Evolutionary conservation across 257 asterid genomes (phyloP), one percentile per base, ranked within the genome.

Genomic region (Fraxinus anomala): DNA sequence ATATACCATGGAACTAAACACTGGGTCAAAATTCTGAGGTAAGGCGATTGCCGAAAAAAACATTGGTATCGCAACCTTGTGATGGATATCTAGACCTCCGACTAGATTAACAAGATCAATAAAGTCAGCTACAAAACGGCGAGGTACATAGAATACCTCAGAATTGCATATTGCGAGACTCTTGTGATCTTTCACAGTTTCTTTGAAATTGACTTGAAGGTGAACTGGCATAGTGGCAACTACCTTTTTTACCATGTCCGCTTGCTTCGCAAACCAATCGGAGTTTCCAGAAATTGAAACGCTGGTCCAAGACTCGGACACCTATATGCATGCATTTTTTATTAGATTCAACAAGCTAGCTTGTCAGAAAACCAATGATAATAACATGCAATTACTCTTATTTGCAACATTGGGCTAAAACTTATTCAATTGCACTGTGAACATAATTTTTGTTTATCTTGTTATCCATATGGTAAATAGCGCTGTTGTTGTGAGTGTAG

Each of bases 191-290:
- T 89, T 89, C 10, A 81, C 79, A 5, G 87, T 78, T 73, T 85
- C 92, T 87, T 92, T 96, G 85, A 88, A 92, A 63, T 92, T 93
- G 80, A 96, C 97, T 86, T 96, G 99, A 66, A 96, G 82, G 80
- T 96, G 97, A 56, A 92, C 99, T 33, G 92, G 99, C 99, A 96
- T 91, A 72, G 92, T 89, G 54, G 86, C 84, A 13, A 96, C 96
- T 56, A 92, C 94, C 83, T 93, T 92, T 80, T 87, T 89, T 42
- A 92, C 96, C 87, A 87, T 68, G 0, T 85, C 91, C 33, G 96
- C 89, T 91, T 96, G 99, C 89, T 93, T 90, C 68, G 49, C 70
- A 74, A 91, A 89, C 99, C 98, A 96, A 39, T 91, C 92, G 0
- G 96, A 85, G 82, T 83, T 86, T 73, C 88, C 92, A 37, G 88